Percentiles rank a stretch among this genome's conserved stretches.
Evolutionary conservation across 345 rosid species (phyloP).

Genomic region (Firmiana major): DNA sequence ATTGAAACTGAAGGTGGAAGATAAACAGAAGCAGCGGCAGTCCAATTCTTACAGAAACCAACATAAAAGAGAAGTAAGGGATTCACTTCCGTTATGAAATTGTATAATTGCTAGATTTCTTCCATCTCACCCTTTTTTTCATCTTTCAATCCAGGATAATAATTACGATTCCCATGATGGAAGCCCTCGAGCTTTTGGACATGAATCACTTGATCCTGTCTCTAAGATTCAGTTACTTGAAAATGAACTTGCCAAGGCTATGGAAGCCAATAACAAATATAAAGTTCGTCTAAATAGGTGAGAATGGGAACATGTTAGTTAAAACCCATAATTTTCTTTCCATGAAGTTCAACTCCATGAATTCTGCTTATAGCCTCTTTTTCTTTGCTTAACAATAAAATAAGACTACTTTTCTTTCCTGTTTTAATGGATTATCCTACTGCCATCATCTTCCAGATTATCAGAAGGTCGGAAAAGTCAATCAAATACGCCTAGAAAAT

Average conservation of each 20-base stretch:
- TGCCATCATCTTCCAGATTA: slow-evolving; percentile 20
- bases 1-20: slow-evolving; percentile 31
- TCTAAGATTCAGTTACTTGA: slow-evolving; percentile 32
- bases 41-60: slow-evolving; percentile 3
- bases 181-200: slow-evolving; percentile 1
- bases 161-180: slow-evolving; percentile 4
- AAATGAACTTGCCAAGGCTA: slow-evolving; percentile 27
- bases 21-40: slow-evolving; percentile 24
- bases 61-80: slow-evolving; percentile 28
- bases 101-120: background rate
- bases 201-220: slow-evolving; percentile 16
- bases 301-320: background rate
- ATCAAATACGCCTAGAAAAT: slow-evolving; percentile 31
- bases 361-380: background rate
- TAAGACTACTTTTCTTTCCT: background rate
- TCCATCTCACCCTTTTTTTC: background rate
- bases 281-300: slow-evolving; percentile 33
- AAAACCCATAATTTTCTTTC: background rate
- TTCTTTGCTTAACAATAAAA: background rate
- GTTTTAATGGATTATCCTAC: background rate
- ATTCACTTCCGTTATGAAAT: background rate
- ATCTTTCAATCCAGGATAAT: slow-evolving; percentile 22
- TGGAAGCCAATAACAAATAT: slow-evolving; percentile 25
- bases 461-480: slow-evolving; percentile 21
- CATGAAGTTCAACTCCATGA: background rate